Evolutionary conservation across 371 early-diverging fungal species (phyloP).

Genomic region (Entomophthora muscae): DNA sequence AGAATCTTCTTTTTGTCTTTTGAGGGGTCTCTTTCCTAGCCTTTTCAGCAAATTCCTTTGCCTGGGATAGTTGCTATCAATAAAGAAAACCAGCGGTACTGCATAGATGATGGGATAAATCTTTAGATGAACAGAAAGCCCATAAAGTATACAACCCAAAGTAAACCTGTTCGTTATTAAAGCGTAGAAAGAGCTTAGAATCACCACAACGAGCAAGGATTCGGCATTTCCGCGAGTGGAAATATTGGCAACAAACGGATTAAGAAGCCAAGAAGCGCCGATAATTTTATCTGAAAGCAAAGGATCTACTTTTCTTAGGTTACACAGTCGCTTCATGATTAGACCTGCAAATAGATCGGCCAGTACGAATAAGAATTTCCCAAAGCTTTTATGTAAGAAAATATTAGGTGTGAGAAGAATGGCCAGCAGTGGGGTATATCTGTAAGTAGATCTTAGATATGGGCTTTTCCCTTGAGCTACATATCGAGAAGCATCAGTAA

Average conservation of each 20-base stretch:
- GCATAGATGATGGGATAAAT: constrained; percentile 91
- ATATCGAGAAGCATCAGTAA: constrained; percentile 79
- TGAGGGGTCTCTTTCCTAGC: constrained; percentile 5
- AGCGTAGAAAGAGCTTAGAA: constrained; percentile 53
- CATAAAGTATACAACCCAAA: constrained; percentile 55
- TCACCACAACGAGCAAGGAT: constrained; percentile 55
- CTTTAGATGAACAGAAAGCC: constrained; percentile 90
- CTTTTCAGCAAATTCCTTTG: constrained; percentile 9
- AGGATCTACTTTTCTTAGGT: constrained; percentile 30
- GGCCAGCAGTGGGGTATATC: constrained; percentile 91
- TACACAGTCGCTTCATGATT: constrained; percentile 35
- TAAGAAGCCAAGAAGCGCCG: constrained; percentile 54
- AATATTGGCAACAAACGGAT: constrained; percentile 90
- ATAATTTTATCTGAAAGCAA: constrained; percentile 24
- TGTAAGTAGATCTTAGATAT: constrained; percentile 79
- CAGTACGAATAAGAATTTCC: constrained; percentile 73
- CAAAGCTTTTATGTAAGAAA: constrained; percentile 47
- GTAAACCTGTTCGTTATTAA: constrained; percentile 30
- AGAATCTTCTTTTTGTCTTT: constrained; percentile 3
- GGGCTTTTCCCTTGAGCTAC: constrained; percentile 59
- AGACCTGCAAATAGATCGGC: constrained; percentile 60
- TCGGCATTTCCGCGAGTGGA: constrained; percentile 93
- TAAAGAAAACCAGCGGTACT: constrained; percentile 41
- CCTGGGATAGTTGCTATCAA: constrained; percentile 25
- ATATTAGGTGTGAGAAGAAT: constrained; percentile 67